Percentiles rank a stretch among this genome's conserved stretches.
Conservation (phyloP, 176 grass and related monocot species). For the Bromus sterilis region DNA sequence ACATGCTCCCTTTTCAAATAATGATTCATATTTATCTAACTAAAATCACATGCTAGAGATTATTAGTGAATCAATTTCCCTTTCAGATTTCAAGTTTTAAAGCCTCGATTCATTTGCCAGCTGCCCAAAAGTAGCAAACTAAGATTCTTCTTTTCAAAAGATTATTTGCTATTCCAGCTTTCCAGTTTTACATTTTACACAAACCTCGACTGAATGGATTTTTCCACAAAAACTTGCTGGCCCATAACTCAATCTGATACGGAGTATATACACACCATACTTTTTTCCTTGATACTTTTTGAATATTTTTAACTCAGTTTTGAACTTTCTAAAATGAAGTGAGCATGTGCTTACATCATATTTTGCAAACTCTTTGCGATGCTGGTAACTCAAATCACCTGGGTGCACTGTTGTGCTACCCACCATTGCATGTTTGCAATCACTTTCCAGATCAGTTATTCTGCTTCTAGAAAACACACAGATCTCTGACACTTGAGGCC, state of each 20-base stretch:
- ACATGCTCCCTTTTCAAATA: background rate
- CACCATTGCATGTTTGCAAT: background rate
- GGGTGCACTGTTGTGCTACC: background rate
- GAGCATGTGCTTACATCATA: background rate
- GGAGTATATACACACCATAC: too few species aligned
- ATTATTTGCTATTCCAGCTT: background rate
- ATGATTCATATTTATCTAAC: background rate
- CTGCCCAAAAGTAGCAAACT: background rate
- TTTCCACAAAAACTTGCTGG: background rate
- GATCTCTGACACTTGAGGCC: background rate
- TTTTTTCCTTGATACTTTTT: background rate
- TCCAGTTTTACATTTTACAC: too few species aligned
- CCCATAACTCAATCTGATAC: background rate
- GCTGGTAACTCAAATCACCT: background rate
- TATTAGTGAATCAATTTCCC: background rate
- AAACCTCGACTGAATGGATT: background rate
- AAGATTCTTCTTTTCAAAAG: background rate
- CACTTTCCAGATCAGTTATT: background rate
- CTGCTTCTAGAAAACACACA: background rate
- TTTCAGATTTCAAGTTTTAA: background rate
- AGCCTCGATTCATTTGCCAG: background rate
- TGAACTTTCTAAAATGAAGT: too few species aligned
- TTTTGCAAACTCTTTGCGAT: background rate
- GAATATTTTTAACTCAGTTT: background rate
- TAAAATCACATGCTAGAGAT: background rate